Percentiles rank a stretch among this genome's conserved stretches.
These are phyloP conservation scores for Rosa lucieae DNA, from an alignment of 306 rosid species.

Conservation along the genomic window DNA sequence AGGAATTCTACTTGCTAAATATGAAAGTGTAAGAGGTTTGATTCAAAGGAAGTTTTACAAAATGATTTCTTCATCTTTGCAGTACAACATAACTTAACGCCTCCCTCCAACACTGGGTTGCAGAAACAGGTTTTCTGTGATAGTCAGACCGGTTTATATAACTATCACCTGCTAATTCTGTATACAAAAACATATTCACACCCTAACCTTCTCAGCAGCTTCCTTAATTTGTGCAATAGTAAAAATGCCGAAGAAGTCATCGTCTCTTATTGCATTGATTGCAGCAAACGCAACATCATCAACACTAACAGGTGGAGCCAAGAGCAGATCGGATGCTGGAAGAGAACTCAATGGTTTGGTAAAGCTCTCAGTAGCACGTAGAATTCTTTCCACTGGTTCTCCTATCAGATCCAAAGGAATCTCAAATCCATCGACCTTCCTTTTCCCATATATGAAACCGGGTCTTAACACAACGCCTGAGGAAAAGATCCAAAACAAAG, in stretches of 20 bases:
- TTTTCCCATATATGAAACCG: slow-evolving; percentile 86
- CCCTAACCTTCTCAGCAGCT: slow-evolving; percentile 71
- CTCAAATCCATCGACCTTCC: slow-evolving; percentile 78
- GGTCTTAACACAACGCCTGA: slow-evolving; percentile 92
- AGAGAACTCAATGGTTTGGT: slow-evolving; percentile 83
- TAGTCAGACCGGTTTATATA: neutral
- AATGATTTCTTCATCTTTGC: neutral
- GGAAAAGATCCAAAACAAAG: neutral
- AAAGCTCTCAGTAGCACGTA: slow-evolving; percentile 58
- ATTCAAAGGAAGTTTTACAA: slow-evolving; percentile 20
- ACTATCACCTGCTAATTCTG: slow-evolving; percentile 9
- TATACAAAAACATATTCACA: slow-evolving; percentile 30
- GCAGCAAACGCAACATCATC: slow-evolving; percentile 82
- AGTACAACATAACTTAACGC: slow-evolving; percentile 7
- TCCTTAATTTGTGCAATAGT: slow-evolving; percentile 93
- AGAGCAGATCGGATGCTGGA: slow-evolving; percentile 82
- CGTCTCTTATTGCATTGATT: slow-evolving; percentile 69
- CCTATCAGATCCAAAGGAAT: slow-evolving; percentile 84
- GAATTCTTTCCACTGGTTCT: slow-evolving; percentile 75
- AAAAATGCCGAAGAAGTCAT: slow-evolving; percentile 79
- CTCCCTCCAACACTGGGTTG: slow-evolving; percentile 6
- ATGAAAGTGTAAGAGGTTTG: neutral
- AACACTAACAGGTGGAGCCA: slow-evolving; percentile 90
- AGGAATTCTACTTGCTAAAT: neutral
- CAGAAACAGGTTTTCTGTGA: slow-evolving; percentile 1